Evolutionary conservation across 2,329 filamentous ascomycete genomes (phyloP), one percentile per base, ranked within the genome.

Genomic region (Diaporthe vexans): DNA sequence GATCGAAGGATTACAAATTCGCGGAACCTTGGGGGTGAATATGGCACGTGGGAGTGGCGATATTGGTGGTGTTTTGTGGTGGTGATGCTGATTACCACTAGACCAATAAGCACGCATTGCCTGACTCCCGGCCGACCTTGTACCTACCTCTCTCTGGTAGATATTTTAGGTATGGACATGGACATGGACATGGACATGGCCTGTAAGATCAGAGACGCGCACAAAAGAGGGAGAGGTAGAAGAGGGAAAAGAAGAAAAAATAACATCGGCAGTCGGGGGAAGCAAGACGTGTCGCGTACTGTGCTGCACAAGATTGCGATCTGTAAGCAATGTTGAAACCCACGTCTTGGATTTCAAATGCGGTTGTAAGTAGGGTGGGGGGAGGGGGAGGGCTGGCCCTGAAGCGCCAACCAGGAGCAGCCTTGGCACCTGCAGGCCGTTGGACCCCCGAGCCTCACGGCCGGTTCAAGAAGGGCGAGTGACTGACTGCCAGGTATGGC

Each of bases 341-440:
- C 63, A 24, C n/a, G n/a, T 54, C 33, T 68, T 68, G 63, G 63
- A 54, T 68, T 68, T 68, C 46, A 54, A 68, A 68, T 68, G 63
- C 48, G n/a, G n/a, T 51, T 54, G 33, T 21, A 24, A 26, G 37
- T 4, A 37, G 56, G 56, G 40, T 29, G 37, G 40, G 13, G 58
- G 57, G 4, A 5, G 6, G 13, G 3, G 26, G 35, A 6, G 43
- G 43, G 43, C 43, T 11, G 43, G 43, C 43, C 43, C 43, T 48
- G 43, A 48, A 19, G 48, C 11, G 11, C 19, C 8, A 10, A 51
- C 43, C 11, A 67, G 61, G 46, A 52, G 29, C 46, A 67, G 63
- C 29, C 63, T 67, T 67, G 63, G 29, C 63, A 54, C 9, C 63
- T 68, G 63, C 48, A 54, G 1, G 43, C 24, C 26, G 10, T 26